Percentiles rank a stretch among this genome's conserved stretches.
phyloP scores from a whole-genome alignment of 2,329 filamentous ascomycete species.

The Aquanectria penicillioides region DNA sequence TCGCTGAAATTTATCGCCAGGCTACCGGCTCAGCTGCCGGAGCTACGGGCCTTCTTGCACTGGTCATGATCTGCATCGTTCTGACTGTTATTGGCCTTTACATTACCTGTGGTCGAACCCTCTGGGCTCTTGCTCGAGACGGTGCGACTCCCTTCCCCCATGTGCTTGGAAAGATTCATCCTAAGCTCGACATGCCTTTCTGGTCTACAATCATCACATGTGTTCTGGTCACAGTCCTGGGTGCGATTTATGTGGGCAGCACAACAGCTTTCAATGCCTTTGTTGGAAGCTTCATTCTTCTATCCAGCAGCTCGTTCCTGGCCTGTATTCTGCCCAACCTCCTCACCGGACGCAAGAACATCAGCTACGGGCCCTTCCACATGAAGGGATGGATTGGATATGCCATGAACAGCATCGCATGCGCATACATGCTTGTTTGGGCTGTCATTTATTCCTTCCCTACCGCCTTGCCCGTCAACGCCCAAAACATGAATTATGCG shows the following conservation, averaged over 20 bases:
- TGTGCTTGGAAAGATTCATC: slow-evolving; percentile 43
- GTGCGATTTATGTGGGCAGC: slow-evolving; percentile 72
- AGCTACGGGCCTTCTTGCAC: slow-evolving; percentile 59
- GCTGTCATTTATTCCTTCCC: slow-evolving; percentile 73
- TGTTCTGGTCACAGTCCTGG: slow-evolving; percentile 61
- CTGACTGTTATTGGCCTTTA: slow-evolving; percentile 49
- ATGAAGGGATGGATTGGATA: slow-evolving; percentile 61
- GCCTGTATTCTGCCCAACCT: slow-evolving; percentile 70
- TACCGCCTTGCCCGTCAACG: slow-evolving; percentile 54
- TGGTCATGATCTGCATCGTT: slow-evolving; percentile 52
- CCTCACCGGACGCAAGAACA: slow-evolving; percentile 50
- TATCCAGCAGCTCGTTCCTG: slow-evolving; percentile 59
- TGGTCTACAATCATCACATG: slow-evolving; percentile 61
- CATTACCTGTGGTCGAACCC: slow-evolving; percentile 51
- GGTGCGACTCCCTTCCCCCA: slow-evolving; percentile 48
- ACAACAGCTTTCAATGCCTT: slow-evolving; percentile 74
- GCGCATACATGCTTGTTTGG: slow-evolving; percentile 68
- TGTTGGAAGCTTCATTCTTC: slow-evolving; percentile 59
- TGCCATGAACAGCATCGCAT: slow-evolving; percentile 60
- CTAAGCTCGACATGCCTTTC: slow-evolving; percentile 47
- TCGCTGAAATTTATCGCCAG: slow-evolving; percentile 73
- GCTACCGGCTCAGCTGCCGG: slow-evolving; percentile 62
- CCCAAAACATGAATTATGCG: slow-evolving; percentile 63
- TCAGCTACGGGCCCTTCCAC: slow-evolving; percentile 65
- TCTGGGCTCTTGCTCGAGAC: slow-evolving; percentile 54